phyloP scores from a whole-genome alignment of 768 basidiomycete species.

The Suillus subaureus region DNA sequence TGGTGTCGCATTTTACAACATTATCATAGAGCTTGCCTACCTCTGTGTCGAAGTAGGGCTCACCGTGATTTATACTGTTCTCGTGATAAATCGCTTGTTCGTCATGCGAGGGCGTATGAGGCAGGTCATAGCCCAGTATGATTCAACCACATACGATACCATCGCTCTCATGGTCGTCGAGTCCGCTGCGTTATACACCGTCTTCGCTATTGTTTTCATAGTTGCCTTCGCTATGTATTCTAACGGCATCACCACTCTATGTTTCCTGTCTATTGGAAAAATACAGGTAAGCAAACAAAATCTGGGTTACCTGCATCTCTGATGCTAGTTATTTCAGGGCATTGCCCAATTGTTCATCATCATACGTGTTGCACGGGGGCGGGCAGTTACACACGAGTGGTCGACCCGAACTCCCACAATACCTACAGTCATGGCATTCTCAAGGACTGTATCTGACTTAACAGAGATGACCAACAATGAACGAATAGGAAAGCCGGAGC shows the following conservation, averaged over 20 bases:
- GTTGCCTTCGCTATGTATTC: slow-evolving; percentile 20
- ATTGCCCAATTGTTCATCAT: slow-evolving; percentile 39
- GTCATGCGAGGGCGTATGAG: slow-evolving; percentile 19
- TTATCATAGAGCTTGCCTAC: slow-evolving; percentile 31
- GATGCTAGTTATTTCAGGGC: slow-evolving; percentile 21
- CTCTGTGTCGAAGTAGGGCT: slow-evolving; percentile 32
- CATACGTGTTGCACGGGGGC: slow-evolving; percentile 36
- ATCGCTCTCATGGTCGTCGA: slow-evolving; percentile 35
- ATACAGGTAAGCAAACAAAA: slow-evolving; percentile 27
- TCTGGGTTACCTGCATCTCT: not conserved
- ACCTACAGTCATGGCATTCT: not conserved
- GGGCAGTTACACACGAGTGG: slow-evolving; percentile 17
- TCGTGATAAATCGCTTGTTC: slow-evolving; percentile 34
- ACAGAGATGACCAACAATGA: not conserved
- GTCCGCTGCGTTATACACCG: slow-evolving; percentile 28
- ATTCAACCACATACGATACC: slow-evolving; percentile 21
- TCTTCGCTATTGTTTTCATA: slow-evolving; percentile 29
- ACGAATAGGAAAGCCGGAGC: not conserved
- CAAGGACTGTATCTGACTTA: not conserved
- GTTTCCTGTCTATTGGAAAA: slow-evolving; percentile 36
- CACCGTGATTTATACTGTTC: slow-evolving; percentile 34
- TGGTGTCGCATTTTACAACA: slow-evolving; percentile 25
- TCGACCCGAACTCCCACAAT: not conserved
- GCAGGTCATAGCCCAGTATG: slow-evolving; percentile 14
- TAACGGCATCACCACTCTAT: slow-evolving; percentile 30